A percentile compares a stretch with the other conserved stretches of the same genome.
Evolutionary conservation across 768 basidiomycete genomes (phyloP).

Genomic region (Wakefieldia striispora): DNA sequence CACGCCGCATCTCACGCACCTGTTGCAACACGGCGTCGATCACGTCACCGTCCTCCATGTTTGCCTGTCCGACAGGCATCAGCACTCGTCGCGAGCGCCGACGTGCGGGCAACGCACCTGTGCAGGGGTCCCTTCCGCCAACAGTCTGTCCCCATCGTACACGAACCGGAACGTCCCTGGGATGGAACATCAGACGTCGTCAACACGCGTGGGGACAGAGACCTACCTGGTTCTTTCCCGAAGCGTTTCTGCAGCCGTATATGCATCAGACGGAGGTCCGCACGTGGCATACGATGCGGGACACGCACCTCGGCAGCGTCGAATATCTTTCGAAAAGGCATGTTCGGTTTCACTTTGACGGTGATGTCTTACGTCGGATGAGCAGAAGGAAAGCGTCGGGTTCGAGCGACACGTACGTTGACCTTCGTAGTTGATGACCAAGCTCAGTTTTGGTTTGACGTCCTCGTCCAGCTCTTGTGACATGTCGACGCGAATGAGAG

Average conservation of each 20-base stretch:
- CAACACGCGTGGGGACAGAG: background rate
- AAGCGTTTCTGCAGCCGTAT: constrained; percentile 49
- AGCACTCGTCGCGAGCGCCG: background rate
- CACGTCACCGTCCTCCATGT: constrained; percentile 61
- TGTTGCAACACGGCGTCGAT: constrained; percentile 61
- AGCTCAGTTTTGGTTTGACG: constrained; percentile 68
- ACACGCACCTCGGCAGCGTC: constrained; percentile 60
- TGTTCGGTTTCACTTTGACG: constrained; percentile 64
- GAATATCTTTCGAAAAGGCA: constrained; percentile 65
- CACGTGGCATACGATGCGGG: background rate
- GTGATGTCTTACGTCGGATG: constrained; percentile 48
- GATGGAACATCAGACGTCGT: background rate
- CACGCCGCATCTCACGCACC: constrained; percentile 32
- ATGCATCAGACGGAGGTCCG: background rate
- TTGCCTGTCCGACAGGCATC: constrained; percentile 35
- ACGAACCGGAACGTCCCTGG: constrained; percentile 64
- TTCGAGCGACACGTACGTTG: constrained; percentile 37
- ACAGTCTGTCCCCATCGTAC: constrained; percentile 52
- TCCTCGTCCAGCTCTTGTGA: constrained; percentile 41
- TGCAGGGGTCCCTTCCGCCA: constrained; percentile 50
- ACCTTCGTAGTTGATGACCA: constrained; percentile 56
- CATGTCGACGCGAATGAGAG: constrained; percentile 21
- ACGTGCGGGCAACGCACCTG: constrained; percentile 36
- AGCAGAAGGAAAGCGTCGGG: background rate
- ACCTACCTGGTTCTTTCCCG: constrained; percentile 51